Conservation (phyloP, 768 basidiomycete species). For the Boletus patriciae region DNA sequence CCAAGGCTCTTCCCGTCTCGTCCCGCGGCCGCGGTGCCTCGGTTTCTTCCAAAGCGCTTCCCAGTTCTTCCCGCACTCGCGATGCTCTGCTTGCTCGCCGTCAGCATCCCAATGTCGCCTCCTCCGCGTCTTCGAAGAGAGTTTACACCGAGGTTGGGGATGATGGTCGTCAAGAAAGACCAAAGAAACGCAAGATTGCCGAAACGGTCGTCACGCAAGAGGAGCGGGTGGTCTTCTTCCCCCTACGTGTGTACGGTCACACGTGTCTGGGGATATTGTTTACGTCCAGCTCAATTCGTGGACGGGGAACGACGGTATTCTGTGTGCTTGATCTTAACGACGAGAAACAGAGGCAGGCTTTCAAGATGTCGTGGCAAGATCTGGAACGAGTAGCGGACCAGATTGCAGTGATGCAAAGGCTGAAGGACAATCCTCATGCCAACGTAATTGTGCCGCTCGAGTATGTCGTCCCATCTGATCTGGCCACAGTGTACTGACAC, state of each 20-base stretch:
- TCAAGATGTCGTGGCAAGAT: no score
- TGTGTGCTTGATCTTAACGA: neutral
- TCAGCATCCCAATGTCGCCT: no score
- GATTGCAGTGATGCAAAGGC: neutral
- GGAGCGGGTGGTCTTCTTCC: neutral
- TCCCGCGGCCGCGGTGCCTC: no score
- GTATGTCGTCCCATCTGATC: neutral
- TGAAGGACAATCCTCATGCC: neutral
- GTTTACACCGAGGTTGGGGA: neutral
- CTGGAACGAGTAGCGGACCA: neutral
- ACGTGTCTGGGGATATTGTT: neutral
- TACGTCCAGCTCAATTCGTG: slow-evolving; percentile 11
- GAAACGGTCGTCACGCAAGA: neutral
- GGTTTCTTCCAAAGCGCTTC: no score
- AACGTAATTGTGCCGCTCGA: slow-evolving; percentile 1
- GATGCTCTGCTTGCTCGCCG: neutral
- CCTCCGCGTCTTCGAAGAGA: slow-evolving; percentile 3
- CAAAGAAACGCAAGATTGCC: neutral
- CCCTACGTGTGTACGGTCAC: neutral
- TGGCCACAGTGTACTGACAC: neutral
- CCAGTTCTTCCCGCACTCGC: neutral
- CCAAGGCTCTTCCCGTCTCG: neutral
- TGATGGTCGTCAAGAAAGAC: neutral
- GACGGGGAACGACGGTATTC: slow-evolving; percentile 11
- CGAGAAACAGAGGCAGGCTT: neutral